These are phyloP conservation scores for Nemania sp. DNA, from an alignment of 2,329 filamentous ascomycete species.

Conservation along the genomic window DNA sequence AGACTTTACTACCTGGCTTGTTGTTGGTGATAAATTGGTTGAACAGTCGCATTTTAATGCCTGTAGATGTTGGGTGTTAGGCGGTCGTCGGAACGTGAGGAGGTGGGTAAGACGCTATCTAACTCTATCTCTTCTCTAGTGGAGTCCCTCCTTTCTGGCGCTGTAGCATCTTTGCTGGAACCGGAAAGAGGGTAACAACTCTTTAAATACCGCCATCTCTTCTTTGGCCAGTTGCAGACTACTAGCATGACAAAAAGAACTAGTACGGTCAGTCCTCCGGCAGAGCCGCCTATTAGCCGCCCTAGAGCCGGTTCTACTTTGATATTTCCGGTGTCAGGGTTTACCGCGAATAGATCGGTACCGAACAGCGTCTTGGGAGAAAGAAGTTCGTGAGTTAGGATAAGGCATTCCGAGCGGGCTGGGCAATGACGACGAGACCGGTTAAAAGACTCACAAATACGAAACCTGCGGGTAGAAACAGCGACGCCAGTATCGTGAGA, in stretches of 20 bases:
- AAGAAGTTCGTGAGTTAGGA: constrained; percentile 7
- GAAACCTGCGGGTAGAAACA: constrained; percentile 13
- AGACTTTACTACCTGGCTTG: too few relatives aligned
- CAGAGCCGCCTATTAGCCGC: constrained; percentile 2
- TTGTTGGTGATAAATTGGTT: too few relatives aligned
- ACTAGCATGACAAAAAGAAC: background rate
- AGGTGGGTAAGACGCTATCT: too few relatives aligned
- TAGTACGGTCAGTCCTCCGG: constrained; percentile 1
- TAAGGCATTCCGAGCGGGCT: constrained; percentile 6
- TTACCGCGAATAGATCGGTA: background rate
- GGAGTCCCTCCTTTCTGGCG: background rate
- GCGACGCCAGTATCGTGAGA: constrained; percentile 12
- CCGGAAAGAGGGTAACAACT: background rate
- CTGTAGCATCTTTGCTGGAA: background rate
- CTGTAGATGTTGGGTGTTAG: too few relatives aligned
- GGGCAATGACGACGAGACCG: background rate
- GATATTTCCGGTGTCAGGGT: constrained; percentile 2
- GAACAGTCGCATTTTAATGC: too few relatives aligned
- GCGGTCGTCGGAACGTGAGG: too few relatives aligned
- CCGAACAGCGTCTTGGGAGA: constrained; percentile 11
- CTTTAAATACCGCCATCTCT: background rate
- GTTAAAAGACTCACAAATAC: constrained; percentile 13
- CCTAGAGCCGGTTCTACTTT: background rate
- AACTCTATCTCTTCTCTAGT: too few relatives aligned
- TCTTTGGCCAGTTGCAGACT: background rate